Base-by-base conservation (phyloP, 768 basidiomycete species). In the Chiua virens region DNA sequence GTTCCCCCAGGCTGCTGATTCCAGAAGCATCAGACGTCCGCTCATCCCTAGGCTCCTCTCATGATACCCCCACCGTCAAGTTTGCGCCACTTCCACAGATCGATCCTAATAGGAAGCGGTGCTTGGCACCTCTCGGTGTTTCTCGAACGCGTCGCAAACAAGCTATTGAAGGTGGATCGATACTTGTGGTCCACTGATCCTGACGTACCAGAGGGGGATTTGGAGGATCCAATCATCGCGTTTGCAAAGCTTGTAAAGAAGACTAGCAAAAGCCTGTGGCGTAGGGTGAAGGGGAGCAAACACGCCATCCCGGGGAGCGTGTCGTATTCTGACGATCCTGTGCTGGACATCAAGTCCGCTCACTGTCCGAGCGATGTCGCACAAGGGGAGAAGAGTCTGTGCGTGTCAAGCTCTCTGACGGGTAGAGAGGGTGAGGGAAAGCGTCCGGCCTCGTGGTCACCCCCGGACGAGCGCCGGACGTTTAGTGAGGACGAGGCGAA, bases 51-150 rank as follows among this genome's bases (percentile, higher is more conserved):
- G 47, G 50, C n/a, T 64, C 56, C 30, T 46, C 59, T 28, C 54
- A 53, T n/a, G 42, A 30, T 25, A 38, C 59, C 15, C 64, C 59
- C 35, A 76, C 70, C 44, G 76, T 86, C 39, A 78, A 73, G 54
- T 86, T 86, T 48, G 83, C 83, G 1, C 83, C 83, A 0, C 67
- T 86, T 21, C 83, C 83, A 1, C 71, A 78, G 50, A 63, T 76
- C 2, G 79, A 74, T 18, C 78, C 79, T 3, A 73, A 75, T 20
- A 76, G 75, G 56, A 75, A 78, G 40, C 73, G 76, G 20, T 79
- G 75, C 6, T 62, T 71, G 34, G 69, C 72, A 5, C 83, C 83
- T 6, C 66, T 85, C 4, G 83, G 83, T 5, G 76, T 81, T 53
- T 76, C 81, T 28, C 68, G 70, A 42, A 53, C 57, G 52, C 65